phyloP scores from a whole-genome alignment of 441 rosid genomes.

The Bruguiera hainesii region DNA sequence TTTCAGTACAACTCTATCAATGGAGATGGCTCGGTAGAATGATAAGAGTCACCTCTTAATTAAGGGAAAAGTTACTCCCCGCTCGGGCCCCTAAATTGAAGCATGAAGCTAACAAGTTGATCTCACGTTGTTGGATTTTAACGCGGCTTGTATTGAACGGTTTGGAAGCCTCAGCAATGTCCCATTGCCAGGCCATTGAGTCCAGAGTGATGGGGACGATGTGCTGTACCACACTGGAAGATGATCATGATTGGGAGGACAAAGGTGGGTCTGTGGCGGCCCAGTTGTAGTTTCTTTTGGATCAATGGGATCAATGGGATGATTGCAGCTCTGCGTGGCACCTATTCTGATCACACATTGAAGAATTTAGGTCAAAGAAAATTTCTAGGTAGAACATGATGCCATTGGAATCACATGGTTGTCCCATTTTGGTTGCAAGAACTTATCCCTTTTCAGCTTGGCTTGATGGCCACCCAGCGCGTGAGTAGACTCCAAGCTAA shows the following conservation, averaged over 20 bases:
- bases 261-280: conserved; percentile 1
- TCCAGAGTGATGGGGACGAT: neutral
- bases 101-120: too few relatives aligned
- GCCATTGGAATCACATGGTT: conserved; percentile 32
- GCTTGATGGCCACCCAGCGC: neutral
- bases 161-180: too few relatives aligned
- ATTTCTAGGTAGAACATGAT: conserved; percentile 18
- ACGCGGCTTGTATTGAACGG: too few relatives aligned
- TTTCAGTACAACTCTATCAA: too few relatives aligned
- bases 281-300: neutral
- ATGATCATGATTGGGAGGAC: neutral
- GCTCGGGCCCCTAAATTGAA: too few relatives aligned
- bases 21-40: too few relatives aligned
- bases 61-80: too few relatives aligned
- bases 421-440: conserved; percentile 23
- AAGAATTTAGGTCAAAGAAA: neutral
- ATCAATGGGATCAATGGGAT: neutral
- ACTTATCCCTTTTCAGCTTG: conserved; percentile 26
- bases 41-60: too few relatives aligned
- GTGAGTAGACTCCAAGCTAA: neutral
- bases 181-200: neutral
- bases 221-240: neutral
- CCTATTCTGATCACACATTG: neutral
- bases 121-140: too few relatives aligned
- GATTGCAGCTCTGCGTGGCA: neutral